A percentile compares a stretch with the other conserved stretches of the same genome.
Evolutionary conservation across 2,329 filamentous ascomycete species (phyloP).

Genomic region (Epichloe amarillans): DNA sequence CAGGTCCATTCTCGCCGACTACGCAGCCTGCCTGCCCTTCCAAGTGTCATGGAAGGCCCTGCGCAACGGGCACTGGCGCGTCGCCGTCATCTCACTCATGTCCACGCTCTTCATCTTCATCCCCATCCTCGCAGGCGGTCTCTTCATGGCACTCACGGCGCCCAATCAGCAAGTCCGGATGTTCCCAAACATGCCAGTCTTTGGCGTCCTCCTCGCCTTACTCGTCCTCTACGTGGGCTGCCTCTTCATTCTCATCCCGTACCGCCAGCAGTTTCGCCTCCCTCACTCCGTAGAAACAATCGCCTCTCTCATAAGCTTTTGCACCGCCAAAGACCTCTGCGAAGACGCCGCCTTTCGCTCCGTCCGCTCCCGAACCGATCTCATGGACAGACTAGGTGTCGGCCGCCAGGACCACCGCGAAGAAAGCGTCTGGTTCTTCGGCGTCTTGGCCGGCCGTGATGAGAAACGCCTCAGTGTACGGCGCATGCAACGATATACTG

Average conservation of each 20-base stretch:
- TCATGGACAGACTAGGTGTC: constrained; percentile 55
- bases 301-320: constrained; percentile 65
- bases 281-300: constrained; percentile 62
- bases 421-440: constrained; percentile 40
- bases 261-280: constrained; percentile 47
- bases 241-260: constrained; percentile 47
- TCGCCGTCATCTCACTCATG: constrained; percentile 47
- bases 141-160: constrained; percentile 61
- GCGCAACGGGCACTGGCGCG: constrained; percentile 49
- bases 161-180: constrained; percentile 42
- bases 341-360: constrained; percentile 61
- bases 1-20: constrained; percentile 55
- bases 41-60: constrained; percentile 44
- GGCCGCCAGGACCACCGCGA: constrained; percentile 27
- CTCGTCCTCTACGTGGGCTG: constrained; percentile 56
- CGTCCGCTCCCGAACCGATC: constrained; percentile 50
- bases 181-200: constrained; percentile 60
- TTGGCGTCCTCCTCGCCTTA: constrained; percentile 59
- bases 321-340: constrained; percentile 59
- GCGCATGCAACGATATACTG: constrained; percentile 31
- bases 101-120: constrained; percentile 47
- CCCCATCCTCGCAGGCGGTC: constrained; percentile 53
- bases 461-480: constrained; percentile 31
- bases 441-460: constrained; percentile 25
- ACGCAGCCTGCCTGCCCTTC: constrained; percentile 52